A percentile compares a stretch with the other conserved stretches of the same genome.
Evolutionary conservation across 139 green algal genomes (phyloP).

Genomic region (Eudorina sp.): DNA sequence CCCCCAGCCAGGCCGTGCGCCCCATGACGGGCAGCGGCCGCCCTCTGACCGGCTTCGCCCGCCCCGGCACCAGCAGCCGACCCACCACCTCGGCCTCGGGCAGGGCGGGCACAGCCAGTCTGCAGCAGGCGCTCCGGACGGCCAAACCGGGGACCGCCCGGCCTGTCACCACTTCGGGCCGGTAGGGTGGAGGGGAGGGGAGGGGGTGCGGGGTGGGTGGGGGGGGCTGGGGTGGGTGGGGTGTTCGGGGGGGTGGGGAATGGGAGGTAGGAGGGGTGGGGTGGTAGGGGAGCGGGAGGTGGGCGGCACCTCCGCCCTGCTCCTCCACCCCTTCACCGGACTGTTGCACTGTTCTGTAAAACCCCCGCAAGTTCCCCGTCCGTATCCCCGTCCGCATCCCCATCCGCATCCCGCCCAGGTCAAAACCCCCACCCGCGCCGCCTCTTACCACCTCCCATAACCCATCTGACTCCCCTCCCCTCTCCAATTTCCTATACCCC

Average conservation of each 20-base stretch:
- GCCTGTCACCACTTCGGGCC: constrained; percentile 78
- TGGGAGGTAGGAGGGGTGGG: too few species aligned
- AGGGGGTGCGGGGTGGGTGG: background rate
- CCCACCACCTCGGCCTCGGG: constrained; percentile 51
- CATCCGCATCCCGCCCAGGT: too few species aligned
- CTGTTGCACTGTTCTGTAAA: too few species aligned
- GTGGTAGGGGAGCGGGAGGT: too few species aligned
- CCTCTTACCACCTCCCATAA: too few species aligned
- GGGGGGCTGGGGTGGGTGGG: background rate
- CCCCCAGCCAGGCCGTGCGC: constrained; percentile 66
- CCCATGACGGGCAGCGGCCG: constrained; percentile 73
- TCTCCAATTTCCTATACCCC: too few species aligned
- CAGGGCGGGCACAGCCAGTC: constrained; percentile 49
- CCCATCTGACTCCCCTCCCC: too few species aligned
- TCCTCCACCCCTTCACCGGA: too few species aligned
- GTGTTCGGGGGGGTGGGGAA: background rate
- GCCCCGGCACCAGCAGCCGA: constrained; percentile 67
- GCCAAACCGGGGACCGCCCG: constrained; percentile 71
- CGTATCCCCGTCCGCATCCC: too few species aligned
- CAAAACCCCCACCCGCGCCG: too few species aligned
- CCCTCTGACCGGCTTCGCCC: constrained; percentile 80
- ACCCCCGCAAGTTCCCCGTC: too few species aligned
- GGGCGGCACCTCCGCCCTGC: too few species aligned
- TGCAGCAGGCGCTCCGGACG: constrained; percentile 53
- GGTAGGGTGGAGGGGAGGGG: constrained; percentile 54